A percentile compares a stretch with the other conserved stretches of the same genome.
Evolutionary conservation across 305 asterid species (phyloP).

Genomic region (Plantago coronopus): DNA sequence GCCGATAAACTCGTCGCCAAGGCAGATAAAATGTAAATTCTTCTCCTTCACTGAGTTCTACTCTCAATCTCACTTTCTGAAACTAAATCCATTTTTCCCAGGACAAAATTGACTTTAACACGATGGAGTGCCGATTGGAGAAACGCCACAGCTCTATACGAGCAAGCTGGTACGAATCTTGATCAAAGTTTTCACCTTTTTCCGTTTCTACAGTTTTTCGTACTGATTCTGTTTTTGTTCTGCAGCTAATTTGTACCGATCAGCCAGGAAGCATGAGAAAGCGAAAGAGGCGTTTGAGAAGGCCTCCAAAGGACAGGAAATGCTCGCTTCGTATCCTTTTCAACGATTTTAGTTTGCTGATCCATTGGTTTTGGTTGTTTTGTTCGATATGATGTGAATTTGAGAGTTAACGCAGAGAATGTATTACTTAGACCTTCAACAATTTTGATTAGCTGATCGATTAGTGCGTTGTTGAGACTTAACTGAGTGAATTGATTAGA

Average conservation of each 20-base stretch:
- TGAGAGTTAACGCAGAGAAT: too few species aligned
- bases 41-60: slow-evolving; percentile 2
- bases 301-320: slow-evolving; percentile 97
- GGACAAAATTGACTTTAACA: slow-evolving; percentile 86
- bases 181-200: neutral
- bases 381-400: too few species aligned
- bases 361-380: neutral
- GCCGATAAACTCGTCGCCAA: slow-evolving; percentile 74
- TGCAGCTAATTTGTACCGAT: slow-evolving; percentile 69
- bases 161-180: slow-evolving; percentile 72
- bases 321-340: slow-evolving; percentile 79
- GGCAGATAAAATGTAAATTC: slow-evolving; percentile 77
- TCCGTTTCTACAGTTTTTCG: neutral
- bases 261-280: slow-evolving; percentile 60
- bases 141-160: slow-evolving; percentile 78
- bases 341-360: neutral
- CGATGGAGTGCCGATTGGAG: slow-evolving; percentile 97
- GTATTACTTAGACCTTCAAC: too few species aligned
- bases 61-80: neutral
- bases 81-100: slow-evolving; percentile 21
- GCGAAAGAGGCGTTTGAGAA: slow-evolving; percentile 89
- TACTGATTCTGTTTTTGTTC: neutral
- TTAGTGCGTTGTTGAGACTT: slow-evolving; percentile 27
- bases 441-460: neutral
- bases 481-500: slow-evolving; percentile 43